These are phyloP conservation scores for Talaromyces verruculosus DNA, from an alignment of 2,329 filamentous ascomycete genomes.

Conservation along the genomic window DNA sequence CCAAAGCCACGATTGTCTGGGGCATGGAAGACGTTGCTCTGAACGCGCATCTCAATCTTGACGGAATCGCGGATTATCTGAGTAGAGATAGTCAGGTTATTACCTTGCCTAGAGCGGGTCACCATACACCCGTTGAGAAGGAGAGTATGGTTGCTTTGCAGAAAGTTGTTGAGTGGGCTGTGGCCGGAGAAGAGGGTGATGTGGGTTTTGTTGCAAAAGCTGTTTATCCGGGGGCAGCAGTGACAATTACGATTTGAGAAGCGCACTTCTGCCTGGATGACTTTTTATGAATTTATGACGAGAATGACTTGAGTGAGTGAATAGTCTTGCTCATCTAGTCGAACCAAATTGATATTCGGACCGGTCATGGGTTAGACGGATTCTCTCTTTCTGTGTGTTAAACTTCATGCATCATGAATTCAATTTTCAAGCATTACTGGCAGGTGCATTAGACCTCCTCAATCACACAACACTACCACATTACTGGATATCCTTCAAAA, in stretches of 20 bases:
- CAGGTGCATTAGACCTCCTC: too few relatives aligned
- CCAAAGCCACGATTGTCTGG: slow-evolving; percentile 55
- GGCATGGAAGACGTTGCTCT: slow-evolving; percentile 55
- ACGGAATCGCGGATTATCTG: slow-evolving; percentile 56
- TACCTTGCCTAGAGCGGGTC: slow-evolving; percentile 51
- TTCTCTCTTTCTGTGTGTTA: neutral
- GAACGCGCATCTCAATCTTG: slow-evolving; percentile 50
- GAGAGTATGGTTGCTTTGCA: slow-evolving; percentile 46
- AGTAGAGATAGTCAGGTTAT: slow-evolving; percentile 52
- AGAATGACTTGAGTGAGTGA: neutral
- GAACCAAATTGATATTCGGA: neutral
- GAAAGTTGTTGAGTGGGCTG: slow-evolving; percentile 42
- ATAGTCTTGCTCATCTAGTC: neutral
- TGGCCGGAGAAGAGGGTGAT: slow-evolving; percentile 39
- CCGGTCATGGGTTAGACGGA: neutral
- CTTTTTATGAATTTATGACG: neutral
- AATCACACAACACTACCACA: neutral
- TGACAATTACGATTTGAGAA: slow-evolving; percentile 34
- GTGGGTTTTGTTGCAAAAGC: slow-evolving; percentile 31
- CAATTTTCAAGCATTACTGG: neutral
- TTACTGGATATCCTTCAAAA: neutral
- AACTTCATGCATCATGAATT: neutral
- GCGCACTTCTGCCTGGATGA: neutral
- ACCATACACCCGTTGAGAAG: slow-evolving; percentile 55
- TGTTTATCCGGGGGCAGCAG: slow-evolving; percentile 36